Base-by-base conservation (phyloP, 352 stramenopile species). In the Globisporangium viniferum region DNA sequence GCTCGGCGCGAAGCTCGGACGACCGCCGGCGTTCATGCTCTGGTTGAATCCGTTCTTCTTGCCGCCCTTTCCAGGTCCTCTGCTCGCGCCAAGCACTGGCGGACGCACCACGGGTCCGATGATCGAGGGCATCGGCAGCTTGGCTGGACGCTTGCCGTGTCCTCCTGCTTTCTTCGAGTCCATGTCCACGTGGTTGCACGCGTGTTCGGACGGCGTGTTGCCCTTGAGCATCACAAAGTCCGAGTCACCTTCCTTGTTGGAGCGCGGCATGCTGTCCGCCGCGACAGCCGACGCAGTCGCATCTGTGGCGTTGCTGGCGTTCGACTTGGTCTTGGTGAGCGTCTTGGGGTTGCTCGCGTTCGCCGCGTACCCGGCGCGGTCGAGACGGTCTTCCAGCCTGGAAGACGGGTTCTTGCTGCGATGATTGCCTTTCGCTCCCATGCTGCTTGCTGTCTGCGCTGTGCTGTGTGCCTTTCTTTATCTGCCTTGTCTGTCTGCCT, bases 1-100 rank as follows among this genome's bases (percentile, higher is more conserved):
- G 33, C 67, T 79, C 1, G 75, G 73, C 33, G 77, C 51, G 54
- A 79, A 81, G 55, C 73, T 78, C 5, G 75, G 73, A 4, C 66
- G 73, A 6, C 41, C 64, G 29, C 46, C 53, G 31, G 44, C 41
- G 57, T 36, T 44, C 14, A 41, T 31, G 31, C 55, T 69, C 27
- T 56, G 18, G 55, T 64, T 58, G 64, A 69, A 69, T n/a, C 56
- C 55, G 46, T 36, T 59, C 48, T 59, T 59, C 20, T 49, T 39
- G 6, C 24, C 8, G 12, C n/a, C 29, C 27, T 62, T 51, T 59
- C 67, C n/a, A 68, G 63, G 63, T 67, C 72, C 27, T 62, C 64
- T 14, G 31, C 60, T 70, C 24, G 31, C 67, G 2, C 51, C 24
- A 10, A 59, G 51, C 9, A 44, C 56, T 3, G 69, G 71, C 24